Evolutionary conservation across 1,284 basidiomycete species (phyloP), one percentile per base, ranked within the genome.

Genomic region (Ganoderma multipileum): DNA sequence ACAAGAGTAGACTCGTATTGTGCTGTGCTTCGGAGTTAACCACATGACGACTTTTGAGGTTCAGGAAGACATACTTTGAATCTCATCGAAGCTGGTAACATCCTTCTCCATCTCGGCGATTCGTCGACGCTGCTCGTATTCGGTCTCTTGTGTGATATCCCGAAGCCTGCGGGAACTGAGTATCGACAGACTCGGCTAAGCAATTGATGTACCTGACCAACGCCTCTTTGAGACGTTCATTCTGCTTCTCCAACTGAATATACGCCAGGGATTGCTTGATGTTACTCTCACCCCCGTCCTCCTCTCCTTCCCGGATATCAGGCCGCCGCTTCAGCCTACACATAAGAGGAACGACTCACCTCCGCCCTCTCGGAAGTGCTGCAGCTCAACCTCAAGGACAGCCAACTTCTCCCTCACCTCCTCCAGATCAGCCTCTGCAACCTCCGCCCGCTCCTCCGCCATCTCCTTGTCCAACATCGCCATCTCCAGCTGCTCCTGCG

Each of bases 391-490:
- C 77, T 98, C 91, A 50, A 94, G 76, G 66, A 94, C 89, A n/a
- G 93, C 93, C 36, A 95, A 74, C 73, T 86, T 87, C 80, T 98
- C 96, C 72, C 87, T 92, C 64, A 92, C 78, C 54, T 91, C 90
- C 71, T 93, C 93, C 38, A 96, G 75, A 74, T 97, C 95, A 0
- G 84, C 79, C 78, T 95, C 91, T 0, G 92, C 90, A 0, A 89
- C 80, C 78, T 99, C 97, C 0, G 94, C 91, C 73, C 91, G 90
- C 79, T 99, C 97, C 79, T 99, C 98, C 0, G 97, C 97, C 64
- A 99, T 92, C 80, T 99, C 98, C 79, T 96, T 96, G 79, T 99
- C 98, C 72, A 99, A 82, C 84, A 95, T 95, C 3, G 91, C 87
- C 90, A 99, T 96, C 82, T 99, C 98, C 44, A 99, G 83, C 78